Evolutionary conservation across 2,329 filamentous ascomycete species (phyloP), one percentile per base, ranked within the genome.

Genomic region (Bimuria novae-zelandiae): DNA sequence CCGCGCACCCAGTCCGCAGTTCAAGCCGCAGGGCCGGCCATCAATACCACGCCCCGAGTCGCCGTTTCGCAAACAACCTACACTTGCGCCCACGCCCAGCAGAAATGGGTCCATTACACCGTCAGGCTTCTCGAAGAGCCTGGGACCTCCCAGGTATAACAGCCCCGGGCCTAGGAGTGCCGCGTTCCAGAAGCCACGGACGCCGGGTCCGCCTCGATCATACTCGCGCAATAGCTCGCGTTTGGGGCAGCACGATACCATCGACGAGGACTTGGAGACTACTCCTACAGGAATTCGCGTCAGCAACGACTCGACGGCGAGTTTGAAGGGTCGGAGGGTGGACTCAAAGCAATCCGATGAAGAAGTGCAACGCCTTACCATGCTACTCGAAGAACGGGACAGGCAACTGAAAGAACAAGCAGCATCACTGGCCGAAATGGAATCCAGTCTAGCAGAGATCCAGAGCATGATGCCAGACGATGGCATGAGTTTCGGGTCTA

Each of bases 1-100:
- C 22, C 83, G 88, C 68, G 85, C 87, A 23, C 72, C 86, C 21
- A 93, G 89, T 66, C 90, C 92, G 2, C 79, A 84, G 42, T 84
- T 87, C 63, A 92, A 89, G 71, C 78, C 82, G 4, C 86, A 84
- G 62, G 76, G 85, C 39, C 85, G 92, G 52, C 86, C 87, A 7
- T 96, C 92, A 1, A 79, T 96, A n/a, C 85, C 89, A 47, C 88
- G 92, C 25, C 89, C 94, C 4, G 92, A 96, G 59, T 97, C 93
- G 2, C 94, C 93, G 3, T 80, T 89, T 30, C 86, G 89, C 61
- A 88, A 84, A 63, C 76, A 85, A 41, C 69, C 67, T 14, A 65
- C 55, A 29, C 44, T 67, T 32, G 62, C 78, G 77, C n/a, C 63
- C 55, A 61, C 76, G 64, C 40, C 87, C 81, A 8, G 85, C 83